A percentile compares a stretch with the other conserved stretches of the same genome.
Evolutionary conservation across 2,329 filamentous ascomycete genomes (phyloP).

Genomic region (Monilinia vaccinii-corymbosi): DNA sequence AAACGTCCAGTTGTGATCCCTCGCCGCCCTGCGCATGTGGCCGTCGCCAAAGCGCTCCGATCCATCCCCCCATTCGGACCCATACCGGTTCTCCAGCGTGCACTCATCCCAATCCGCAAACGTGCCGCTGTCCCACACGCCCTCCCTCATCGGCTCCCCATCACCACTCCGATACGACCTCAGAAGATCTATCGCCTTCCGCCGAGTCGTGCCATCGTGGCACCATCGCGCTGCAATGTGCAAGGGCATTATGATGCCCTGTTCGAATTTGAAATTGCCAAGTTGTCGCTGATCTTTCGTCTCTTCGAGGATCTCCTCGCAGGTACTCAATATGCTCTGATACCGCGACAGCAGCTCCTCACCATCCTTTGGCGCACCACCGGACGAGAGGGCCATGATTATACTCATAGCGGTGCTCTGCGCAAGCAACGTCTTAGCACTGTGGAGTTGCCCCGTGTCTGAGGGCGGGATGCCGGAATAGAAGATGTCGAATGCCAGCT

Average conservation of each 20-base stretch:
- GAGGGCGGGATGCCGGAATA: neutral
- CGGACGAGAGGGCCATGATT: neutral
- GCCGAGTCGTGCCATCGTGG: neutral
- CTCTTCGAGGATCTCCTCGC: neutral
- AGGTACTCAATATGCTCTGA: neutral
- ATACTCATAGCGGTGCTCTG: neutral
- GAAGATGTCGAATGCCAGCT: neutral
- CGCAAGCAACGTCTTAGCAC: neutral
- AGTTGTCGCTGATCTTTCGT: neutral
- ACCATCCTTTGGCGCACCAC: neutral
- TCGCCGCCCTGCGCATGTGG: slow-evolving; percentile 3
- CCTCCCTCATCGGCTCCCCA: slow-evolving; percentile 3
- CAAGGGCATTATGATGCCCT: neutral
- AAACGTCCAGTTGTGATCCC: neutral
- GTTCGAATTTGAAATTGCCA: slow-evolving; percentile 3
- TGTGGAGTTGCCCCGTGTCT: neutral
- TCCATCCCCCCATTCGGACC: neutral
- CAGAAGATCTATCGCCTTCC: neutral
- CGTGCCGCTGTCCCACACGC: slow-evolving; percentile 1
- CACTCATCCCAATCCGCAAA: slow-evolving; percentile 2
- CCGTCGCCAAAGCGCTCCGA: neutral
- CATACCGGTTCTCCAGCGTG: neutral
- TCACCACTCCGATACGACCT: neutral
- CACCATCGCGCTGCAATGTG: slow-evolving; percentile 2
- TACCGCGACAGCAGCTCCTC: neutral